phyloP scores from a whole-genome alignment of 139 green algal species.

The Chlorella sp. region DNA sequence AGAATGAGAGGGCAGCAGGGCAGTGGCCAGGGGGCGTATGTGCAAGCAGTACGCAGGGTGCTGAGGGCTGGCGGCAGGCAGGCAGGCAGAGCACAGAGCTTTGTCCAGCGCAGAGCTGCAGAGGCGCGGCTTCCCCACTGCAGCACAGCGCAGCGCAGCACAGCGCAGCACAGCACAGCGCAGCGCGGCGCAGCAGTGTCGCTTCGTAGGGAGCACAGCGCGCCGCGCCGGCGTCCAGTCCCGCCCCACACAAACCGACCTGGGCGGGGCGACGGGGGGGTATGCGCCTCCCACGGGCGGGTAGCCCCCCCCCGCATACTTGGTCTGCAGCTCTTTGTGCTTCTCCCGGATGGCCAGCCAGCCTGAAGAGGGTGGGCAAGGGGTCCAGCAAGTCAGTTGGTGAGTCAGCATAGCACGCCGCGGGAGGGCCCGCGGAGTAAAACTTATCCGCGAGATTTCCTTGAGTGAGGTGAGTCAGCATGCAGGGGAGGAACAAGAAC shows the following conservation, averaged over 20 bases:
- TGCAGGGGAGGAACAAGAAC: too few relatives aligned
- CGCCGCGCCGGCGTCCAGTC: background rate
- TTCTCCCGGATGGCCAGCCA: constrained; percentile 74
- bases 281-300: background rate
- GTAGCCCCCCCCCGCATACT: constrained; percentile 36
- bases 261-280: background rate
- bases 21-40: too few relatives aligned
- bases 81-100: too few relatives aligned
- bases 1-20: too few relatives aligned
- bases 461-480: too few relatives aligned
- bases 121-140: background rate
- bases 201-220: background rate
- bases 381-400: too few relatives aligned
- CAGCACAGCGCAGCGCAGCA: background rate
- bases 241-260: background rate
- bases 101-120: background rate
- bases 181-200: background rate
- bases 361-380: background rate
- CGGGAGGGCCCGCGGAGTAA: too few relatives aligned
- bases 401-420: too few relatives aligned
- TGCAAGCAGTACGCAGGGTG: too few relatives aligned
- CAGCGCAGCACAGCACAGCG: background rate
- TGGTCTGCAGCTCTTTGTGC: constrained; percentile 62
- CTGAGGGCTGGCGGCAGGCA: too few relatives aligned
- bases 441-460: too few relatives aligned